Evolutionary conservation across 148 eudicot genomes (phyloP).

Genomic region (Nepenthes gracilis): DNA sequence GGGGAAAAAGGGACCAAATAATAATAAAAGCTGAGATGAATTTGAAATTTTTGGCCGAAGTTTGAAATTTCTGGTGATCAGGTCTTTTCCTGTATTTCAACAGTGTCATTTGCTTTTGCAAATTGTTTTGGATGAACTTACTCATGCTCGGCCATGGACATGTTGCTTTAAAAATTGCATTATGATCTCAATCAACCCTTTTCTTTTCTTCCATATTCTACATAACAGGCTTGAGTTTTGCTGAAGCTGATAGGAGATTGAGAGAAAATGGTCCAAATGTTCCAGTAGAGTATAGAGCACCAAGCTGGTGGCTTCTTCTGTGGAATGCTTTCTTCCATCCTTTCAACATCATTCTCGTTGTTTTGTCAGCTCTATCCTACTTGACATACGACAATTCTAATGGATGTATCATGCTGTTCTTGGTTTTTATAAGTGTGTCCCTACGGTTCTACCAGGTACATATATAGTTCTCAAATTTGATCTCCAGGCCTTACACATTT

Average conservation of each 20-base stretch:
- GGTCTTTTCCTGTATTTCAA: too few relatives aligned
- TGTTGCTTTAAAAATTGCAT: not conserved
- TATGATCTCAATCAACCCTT: not conserved
- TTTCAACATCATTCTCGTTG: conserved; percentile 38
- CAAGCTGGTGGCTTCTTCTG: conserved; percentile 41
- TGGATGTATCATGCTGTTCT: conserved; percentile 39
- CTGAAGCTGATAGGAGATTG: conserved; percentile 38
- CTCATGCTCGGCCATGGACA: not conserved
- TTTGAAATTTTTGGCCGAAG: too few relatives aligned
- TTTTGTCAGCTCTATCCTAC: conserved; percentile 35
- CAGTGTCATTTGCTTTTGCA: not conserved
- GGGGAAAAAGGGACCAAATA: too few relatives aligned
- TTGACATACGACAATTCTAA: conserved; percentile 24
- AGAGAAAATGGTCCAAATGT: conserved; percentile 35
- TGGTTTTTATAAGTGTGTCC: conserved; percentile 41
- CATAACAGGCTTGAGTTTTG: conserved; percentile 33
- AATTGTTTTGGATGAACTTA: not conserved
- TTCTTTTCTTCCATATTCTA: not conserved
- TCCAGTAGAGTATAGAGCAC: conserved; percentile 31
- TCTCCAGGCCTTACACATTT: not conserved
- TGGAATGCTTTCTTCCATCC: conserved; percentile 52
- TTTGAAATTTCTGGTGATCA: too few relatives aligned
- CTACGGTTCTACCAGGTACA: conserved; percentile 44
- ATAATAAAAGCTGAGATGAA: too few relatives aligned
- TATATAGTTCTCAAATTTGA: not conserved